phyloP scores from a whole-genome alignment of 2,329 filamentous ascomycete genomes.

The Neonectria coccinea region DNA sequence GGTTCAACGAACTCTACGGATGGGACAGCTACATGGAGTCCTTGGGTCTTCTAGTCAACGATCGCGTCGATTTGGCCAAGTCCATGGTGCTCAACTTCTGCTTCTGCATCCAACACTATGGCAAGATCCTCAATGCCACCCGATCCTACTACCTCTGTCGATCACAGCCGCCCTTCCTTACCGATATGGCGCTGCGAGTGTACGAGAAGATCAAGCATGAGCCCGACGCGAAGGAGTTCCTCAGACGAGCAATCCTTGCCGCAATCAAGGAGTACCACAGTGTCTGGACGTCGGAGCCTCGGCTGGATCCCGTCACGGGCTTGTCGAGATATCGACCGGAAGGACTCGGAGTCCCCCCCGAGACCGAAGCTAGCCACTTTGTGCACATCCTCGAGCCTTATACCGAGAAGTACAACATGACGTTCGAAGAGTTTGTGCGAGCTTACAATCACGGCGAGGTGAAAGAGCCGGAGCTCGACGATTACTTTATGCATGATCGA shows the following conservation, averaged over 20 bases:
- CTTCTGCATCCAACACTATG: slow-evolving; percentile 98
- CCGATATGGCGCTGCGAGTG: slow-evolving; percentile 94
- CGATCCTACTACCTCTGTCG: slow-evolving; percentile 94
- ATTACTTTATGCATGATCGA: slow-evolving; percentile 96
- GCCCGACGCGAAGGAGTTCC: slow-evolving; percentile 81
- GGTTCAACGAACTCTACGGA: slow-evolving; percentile 98
- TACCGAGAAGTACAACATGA: slow-evolving; percentile 84
- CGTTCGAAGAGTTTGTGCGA: slow-evolving; percentile 84
- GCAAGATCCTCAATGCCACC: slow-evolving; percentile 97
- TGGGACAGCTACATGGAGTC: slow-evolving; percentile 99
- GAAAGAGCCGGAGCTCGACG: slow-evolving; percentile 87
- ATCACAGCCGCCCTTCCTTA: slow-evolving; percentile 96
- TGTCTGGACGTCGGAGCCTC: slow-evolving; percentile 85
- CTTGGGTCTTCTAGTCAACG: slow-evolving; percentile 86
- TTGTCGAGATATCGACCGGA: slow-evolving; percentile 87
- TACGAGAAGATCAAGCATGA: slow-evolving; percentile 94
- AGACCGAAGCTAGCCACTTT: slow-evolving; percentile 91
- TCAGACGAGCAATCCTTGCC: slow-evolving; percentile 82
- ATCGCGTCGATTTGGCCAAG: slow-evolving; percentile 88
- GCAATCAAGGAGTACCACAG: slow-evolving; percentile 97
- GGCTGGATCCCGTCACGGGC: slow-evolving; percentile 80
- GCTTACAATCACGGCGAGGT: slow-evolving; percentile 87
- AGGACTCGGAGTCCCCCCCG: slow-evolving; percentile 87
- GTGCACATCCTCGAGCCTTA: slow-evolving; percentile 85
- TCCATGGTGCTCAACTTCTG: slow-evolving; percentile 96